Evolutionary conservation across 176 grass and related monocot genomes (phyloP).

Genomic region (Rhynchospora breviuscula): DNA sequence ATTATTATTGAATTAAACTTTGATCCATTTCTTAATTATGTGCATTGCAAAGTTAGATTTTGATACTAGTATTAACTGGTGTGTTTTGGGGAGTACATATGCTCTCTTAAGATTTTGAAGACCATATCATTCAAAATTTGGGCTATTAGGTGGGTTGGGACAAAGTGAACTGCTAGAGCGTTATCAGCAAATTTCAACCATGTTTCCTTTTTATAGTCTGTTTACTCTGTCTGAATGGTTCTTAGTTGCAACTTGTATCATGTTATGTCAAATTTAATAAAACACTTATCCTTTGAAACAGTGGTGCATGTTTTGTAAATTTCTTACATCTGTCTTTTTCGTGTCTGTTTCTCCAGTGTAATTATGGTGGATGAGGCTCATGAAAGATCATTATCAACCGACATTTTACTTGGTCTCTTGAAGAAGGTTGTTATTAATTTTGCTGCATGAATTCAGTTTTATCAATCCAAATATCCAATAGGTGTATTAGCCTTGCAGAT

Average conservation of each 20-base stretch:
- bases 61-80: neutral
- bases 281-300: neutral
- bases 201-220: neutral
- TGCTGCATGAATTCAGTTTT: slow-evolving; percentile 13
- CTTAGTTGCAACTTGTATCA: neutral
- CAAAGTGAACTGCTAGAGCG: neutral
- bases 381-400: slow-evolving; percentile 95
- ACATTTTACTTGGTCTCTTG: slow-evolving; percentile 93
- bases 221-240: neutral
- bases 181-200: neutral
- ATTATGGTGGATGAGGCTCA: slow-evolving; percentile 99
- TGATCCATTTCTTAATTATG: neutral
- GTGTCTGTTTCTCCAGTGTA: slow-evolving; percentile 50
- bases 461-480: slow-evolving; percentile 2
- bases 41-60: neutral
- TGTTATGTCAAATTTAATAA: neutral
- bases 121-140: neutral
- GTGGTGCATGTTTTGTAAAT: neutral
- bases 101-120: neutral
- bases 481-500: neutral
- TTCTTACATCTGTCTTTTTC: neutral
- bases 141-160: neutral
- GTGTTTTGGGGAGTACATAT: neutral
- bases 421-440: slow-evolving; percentile 66
- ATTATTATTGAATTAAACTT: neutral